These are phyloP conservation scores for Diutina neorugosa DNA, from an alignment of 1,139 yeast genomes.

Conservation along the genomic window DNA sequence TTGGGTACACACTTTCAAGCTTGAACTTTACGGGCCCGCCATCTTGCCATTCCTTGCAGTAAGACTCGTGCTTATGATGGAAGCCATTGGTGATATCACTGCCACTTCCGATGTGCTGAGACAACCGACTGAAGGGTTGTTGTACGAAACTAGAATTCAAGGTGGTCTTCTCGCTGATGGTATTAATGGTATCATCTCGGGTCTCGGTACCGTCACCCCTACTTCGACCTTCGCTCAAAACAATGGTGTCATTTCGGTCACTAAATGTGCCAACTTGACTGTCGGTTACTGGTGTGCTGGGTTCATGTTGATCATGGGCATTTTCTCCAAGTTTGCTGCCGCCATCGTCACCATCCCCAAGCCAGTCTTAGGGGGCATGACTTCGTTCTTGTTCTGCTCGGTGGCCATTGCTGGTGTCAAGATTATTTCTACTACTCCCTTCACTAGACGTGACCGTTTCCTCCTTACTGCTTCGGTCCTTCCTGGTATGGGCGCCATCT, in stretches of 20 bases:
- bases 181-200: slow-evolving; percentile 58
- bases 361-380: slow-evolving; percentile 87
- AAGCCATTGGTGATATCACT: slow-evolving; percentile 85
- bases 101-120: slow-evolving; percentile 88
- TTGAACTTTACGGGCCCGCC: slow-evolving; percentile 68
- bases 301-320: slow-evolving; percentile 73
- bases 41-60: slow-evolving; percentile 81
- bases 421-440: slow-evolving; percentile 62
- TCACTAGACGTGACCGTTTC: slow-evolving; percentile 82
- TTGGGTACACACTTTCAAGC: slow-evolving; percentile 78
- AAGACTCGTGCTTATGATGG: slow-evolving; percentile 74
- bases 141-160: slow-evolving; percentile 75
- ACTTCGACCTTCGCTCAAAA: slow-evolving; percentile 90
- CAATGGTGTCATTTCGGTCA: slow-evolving; percentile 84
- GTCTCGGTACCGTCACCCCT: slow-evolving; percentile 71
- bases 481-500: slow-evolving; percentile 69
- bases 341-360: slow-evolving; percentile 77
- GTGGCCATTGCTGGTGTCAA: slow-evolving; percentile 85
- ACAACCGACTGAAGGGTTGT: slow-evolving; percentile 66
- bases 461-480: slow-evolving; percentile 64
- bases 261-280: slow-evolving; percentile 76
- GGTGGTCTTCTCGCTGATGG: slow-evolving; percentile 88
- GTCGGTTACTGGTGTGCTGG: slow-evolving; percentile 89
- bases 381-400: slow-evolving; percentile 75
- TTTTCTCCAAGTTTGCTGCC: slow-evolving; percentile 82